A percentile compares a stretch with the other conserved stretches of the same genome.
Conservation (phyloP, 2,329 filamentous ascomycete species). For the Dothiorella sarmentorum region DNA sequence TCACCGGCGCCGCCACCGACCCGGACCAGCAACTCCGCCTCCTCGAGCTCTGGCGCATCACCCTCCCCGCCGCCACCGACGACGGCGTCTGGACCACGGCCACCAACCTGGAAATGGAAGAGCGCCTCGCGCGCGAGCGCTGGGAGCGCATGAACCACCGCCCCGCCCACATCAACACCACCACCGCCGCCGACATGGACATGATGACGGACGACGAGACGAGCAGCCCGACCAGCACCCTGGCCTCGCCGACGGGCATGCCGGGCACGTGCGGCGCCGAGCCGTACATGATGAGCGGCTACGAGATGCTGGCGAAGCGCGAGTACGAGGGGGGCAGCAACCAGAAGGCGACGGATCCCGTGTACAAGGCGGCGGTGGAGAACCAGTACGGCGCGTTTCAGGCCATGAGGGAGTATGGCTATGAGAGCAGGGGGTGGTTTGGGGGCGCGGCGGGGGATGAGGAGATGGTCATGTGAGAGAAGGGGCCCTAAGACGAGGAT, state of each 20-base stretch:
- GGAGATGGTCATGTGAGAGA: conserved; percentile 40
- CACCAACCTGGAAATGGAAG: conserved; percentile 54
- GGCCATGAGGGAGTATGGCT: conserved; percentile 49
- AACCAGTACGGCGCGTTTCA: conserved; percentile 65
- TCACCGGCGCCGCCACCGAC: conserved; percentile 72
- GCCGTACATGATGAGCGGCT: conserved; percentile 82
- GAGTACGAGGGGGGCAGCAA: conserved; percentile 56
- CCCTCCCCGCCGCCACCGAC: conserved; percentile 55
- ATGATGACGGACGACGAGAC: conserved; percentile 16
- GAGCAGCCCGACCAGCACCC: not conserved
- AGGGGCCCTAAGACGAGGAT: no score
- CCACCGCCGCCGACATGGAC: not conserved
- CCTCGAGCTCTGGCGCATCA: conserved; percentile 81
- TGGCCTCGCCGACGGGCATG: conserved; percentile 1
- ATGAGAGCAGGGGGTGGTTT: conserved; percentile 13
- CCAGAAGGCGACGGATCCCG: conserved; percentile 62
- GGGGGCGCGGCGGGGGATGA: conserved; percentile 30
- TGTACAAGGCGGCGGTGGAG: conserved; percentile 64
- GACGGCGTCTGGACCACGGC: conserved; percentile 55
- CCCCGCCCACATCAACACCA: not conserved
- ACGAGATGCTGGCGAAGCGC: conserved; percentile 64
- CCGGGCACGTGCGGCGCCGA: conserved; percentile 52
- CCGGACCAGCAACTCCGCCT: conserved; percentile 69
- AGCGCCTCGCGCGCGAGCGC: conserved; percentile 55
- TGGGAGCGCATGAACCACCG: conserved; percentile 49